A percentile compares a stretch with the other conserved stretches of the same genome.
phyloP scores from a whole-genome alignment of 306 rosid genomes.

The Fragaria ananassa region DNA sequence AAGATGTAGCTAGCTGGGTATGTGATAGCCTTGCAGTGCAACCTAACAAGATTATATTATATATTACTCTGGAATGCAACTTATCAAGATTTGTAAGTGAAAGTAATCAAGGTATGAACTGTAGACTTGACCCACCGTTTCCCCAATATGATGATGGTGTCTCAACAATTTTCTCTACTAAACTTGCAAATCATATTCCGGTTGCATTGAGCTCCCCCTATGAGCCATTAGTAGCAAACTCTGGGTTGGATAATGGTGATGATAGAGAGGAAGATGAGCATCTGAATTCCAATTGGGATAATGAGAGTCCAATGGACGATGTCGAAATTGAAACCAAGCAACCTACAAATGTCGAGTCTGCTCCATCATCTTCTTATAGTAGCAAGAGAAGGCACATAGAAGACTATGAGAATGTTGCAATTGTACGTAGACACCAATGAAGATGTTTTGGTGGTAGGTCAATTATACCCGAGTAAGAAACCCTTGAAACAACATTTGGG shows the following conservation, averaged over 20 bases:
- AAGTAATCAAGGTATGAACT: too few species aligned
- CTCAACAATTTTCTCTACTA: too few species aligned
- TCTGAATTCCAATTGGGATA: background rate
- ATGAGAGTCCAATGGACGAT: background rate
- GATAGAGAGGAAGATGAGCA: background rate
- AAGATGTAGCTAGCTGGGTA: background rate
- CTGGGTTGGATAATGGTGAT: background rate
- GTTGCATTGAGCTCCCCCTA: too few species aligned
- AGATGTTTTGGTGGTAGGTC: background rate
- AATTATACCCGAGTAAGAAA: background rate
- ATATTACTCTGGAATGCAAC: background rate
- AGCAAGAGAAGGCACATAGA: background rate
- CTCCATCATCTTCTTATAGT: background rate
- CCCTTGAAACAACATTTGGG: constrained; percentile 1
- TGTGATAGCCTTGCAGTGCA: background rate
- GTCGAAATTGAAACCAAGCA: background rate
- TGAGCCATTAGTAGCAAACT: background rate
- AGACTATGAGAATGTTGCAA: background rate
- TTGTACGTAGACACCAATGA: background rate
- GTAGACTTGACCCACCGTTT: background rate
- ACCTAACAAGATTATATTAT: background rate
- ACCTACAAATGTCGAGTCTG: background rate
- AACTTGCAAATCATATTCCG: background rate
- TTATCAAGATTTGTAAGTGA: background rate
- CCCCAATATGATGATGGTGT: background rate